Base-by-base conservation (phyloP, 208 protist genomes). In the Acanthamoeba culbertsoni region DNA sequence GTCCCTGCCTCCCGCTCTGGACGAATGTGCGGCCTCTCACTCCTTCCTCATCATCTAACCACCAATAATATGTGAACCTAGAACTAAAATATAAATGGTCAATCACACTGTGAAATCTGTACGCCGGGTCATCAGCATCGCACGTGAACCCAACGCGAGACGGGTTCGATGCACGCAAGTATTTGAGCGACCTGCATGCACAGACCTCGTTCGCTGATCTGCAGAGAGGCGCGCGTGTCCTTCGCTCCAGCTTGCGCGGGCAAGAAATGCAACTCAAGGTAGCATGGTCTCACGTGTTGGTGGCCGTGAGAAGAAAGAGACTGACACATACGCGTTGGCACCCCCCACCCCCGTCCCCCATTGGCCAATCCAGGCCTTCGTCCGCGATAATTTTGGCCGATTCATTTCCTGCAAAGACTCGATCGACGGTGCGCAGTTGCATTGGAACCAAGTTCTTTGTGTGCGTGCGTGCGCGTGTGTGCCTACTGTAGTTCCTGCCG, bases 321-420 rank as follows among this genome's bases (percentile, higher is more conserved):
- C 55, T 26, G 23, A 14, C 20, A 26, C 5, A 6, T 62, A 6
- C 55, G 23, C 48, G 48, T 55, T 18, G 8, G 12, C 18, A 18
- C 18, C 48, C 18, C 48, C 8, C 18, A 8, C 48, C 55, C 20
- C 55, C 55, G 23, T 26, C 55, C 20, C 55, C 5, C 20, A 14
- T 6, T n/a, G 5, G 20, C 31, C 7, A 4, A 6, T 62, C 23
- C 31, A 62, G 55, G 31, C 35, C 5, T 28, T 79, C 68, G 68
- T 79, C 26, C 35, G 42, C 14, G 42, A 53, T 20, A 88, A 88
- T 35, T 88, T 88, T 62, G 77, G 48, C 4, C 18, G 28, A 8
- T 88, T 88, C 48, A 88, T 88, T 18, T 53, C 14, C 5, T 88
- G 77, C 77, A 88, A 88, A 28, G 77, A 88, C 51, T 63, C 48